Evolutionary conservation across 2,329 filamentous ascomycete species (phyloP).

Genomic region (Aspergillus melleus): DNA sequence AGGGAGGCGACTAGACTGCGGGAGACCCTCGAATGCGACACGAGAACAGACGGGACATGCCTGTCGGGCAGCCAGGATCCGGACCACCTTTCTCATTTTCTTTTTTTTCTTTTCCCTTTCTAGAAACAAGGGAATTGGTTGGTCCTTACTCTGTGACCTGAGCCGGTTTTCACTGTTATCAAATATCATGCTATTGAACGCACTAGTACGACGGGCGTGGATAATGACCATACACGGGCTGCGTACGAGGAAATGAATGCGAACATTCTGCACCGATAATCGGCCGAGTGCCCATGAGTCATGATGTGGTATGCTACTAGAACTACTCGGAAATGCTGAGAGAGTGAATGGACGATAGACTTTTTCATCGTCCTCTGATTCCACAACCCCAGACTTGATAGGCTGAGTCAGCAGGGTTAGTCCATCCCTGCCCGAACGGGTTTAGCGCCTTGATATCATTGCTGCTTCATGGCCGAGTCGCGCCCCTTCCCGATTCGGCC

Average conservation of each 20-base stretch:
- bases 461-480: not conserved
- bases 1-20: not conserved
- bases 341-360: too few relatives aligned
- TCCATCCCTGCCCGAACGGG: not conserved
- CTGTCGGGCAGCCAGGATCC: not conserved
- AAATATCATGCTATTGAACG: not conserved
- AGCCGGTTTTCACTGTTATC: not conserved
- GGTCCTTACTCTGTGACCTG: not conserved
- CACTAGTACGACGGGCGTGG: not conserved
- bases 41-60: not conserved
- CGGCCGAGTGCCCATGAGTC: not conserved
- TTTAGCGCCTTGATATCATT: not conserved
- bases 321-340: too few relatives aligned
- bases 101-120: not conserved
- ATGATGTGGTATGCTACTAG: not conserved
- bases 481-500: too few relatives aligned
- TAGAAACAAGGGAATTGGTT: too few relatives aligned
- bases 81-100: not conserved
- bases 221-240: not conserved
- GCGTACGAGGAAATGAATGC: not conserved
- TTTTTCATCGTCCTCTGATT: too few relatives aligned
- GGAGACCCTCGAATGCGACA: not conserved
- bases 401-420: too few relatives aligned
- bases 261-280: too few relatives aligned
- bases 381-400: not conserved